These are phyloP conservation scores for Macrophomina phaseolina DNA, from an alignment of 2,329 filamentous ascomycete species.

Conservation along the genomic window DNA sequence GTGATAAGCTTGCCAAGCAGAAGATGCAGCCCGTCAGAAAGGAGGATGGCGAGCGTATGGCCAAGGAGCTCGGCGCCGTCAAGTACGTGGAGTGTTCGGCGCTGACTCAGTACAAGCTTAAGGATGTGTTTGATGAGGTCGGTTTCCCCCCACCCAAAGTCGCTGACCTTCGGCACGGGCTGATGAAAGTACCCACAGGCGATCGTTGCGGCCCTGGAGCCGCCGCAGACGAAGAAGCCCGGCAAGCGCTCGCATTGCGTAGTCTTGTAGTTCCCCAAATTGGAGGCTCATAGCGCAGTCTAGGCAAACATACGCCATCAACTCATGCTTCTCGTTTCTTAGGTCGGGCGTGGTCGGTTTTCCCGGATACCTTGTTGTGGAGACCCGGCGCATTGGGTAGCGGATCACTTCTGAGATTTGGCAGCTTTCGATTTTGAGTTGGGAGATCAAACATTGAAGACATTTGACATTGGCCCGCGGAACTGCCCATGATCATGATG, in stretches of 20 bases:
- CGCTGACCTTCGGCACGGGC: background rate
- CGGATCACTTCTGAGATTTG: constrained; percentile 31
- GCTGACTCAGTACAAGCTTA: constrained; percentile 96
- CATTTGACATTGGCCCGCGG: constrained; percentile 24
- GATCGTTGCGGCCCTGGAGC: constrained; percentile 93
- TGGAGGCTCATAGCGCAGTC: constrained; percentile 15
- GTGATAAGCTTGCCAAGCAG: constrained; percentile 91
- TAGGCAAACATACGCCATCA: constrained; percentile 22
- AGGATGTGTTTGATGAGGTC: constrained; percentile 99
- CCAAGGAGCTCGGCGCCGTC: constrained; percentile 94
- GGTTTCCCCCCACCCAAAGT: constrained; percentile 13
- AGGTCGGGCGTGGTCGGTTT: constrained; percentile 41
- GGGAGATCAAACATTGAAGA: constrained; percentile 28
- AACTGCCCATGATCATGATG: constrained; percentile 26
- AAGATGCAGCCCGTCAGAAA: constrained; percentile 93
- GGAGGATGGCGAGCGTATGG: constrained; percentile 95
- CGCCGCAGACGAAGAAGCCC: constrained; percentile 73
- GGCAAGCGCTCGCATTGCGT: constrained; percentile 44
- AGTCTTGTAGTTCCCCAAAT: constrained; percentile 39
- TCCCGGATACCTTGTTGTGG: constrained; percentile 45
- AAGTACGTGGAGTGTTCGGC: constrained; percentile 99
- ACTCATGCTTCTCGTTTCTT: constrained; percentile 30
- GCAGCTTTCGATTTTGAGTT: constrained; percentile 28
- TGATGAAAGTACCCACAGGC: constrained; percentile 61
- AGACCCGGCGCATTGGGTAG: constrained; percentile 48